Percentiles rank a stretch among this genome's conserved stretches.
Conservation (phyloP, 2,329 filamentous ascomycete genomes). For the Curvularia sp. region DNA sequence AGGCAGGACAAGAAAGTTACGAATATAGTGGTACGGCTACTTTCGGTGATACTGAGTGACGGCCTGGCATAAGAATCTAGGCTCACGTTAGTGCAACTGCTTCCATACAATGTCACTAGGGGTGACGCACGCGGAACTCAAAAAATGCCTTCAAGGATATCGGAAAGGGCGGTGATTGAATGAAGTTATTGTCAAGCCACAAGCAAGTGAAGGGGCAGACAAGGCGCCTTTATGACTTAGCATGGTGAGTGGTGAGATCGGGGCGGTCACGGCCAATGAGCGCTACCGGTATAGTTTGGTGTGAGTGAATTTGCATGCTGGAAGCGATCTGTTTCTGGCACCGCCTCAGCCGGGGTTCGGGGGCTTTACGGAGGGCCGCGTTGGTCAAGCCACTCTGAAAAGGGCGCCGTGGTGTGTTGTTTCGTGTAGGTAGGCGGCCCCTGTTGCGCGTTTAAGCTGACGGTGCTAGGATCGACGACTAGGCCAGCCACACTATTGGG, state of each 20-base stretch:
- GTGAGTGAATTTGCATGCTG: constrained; percentile 12
- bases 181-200: constrained; percentile 3
- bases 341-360: constrained; percentile 8
- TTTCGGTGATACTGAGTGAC: not conserved
- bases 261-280: not conserved
- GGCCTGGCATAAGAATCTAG: not conserved
- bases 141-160: not conserved
- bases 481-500: constrained; percentile 2
- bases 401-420: not conserved
- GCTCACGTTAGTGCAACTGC: not conserved
- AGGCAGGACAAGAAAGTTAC: not conserved
- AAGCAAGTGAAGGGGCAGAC: not conserved
- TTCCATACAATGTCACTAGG: not conserved
- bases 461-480: not conserved
- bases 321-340: constrained; percentile 15
- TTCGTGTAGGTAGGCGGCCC: not conserved
- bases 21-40: not conserved
- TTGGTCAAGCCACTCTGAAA: not conserved
- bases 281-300: constrained; percentile 1
- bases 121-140: not conserved
- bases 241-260: not conserved
- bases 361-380: constrained; percentile 1
- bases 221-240: constrained; percentile 8
- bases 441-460: not conserved
- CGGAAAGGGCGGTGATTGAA: not conserved